A percentile compares a stretch with the other conserved stretches of the same genome.
phyloP scores from a whole-genome alignment of 345 rosid genomes.

The Limnanthes douglasii region DNA sequence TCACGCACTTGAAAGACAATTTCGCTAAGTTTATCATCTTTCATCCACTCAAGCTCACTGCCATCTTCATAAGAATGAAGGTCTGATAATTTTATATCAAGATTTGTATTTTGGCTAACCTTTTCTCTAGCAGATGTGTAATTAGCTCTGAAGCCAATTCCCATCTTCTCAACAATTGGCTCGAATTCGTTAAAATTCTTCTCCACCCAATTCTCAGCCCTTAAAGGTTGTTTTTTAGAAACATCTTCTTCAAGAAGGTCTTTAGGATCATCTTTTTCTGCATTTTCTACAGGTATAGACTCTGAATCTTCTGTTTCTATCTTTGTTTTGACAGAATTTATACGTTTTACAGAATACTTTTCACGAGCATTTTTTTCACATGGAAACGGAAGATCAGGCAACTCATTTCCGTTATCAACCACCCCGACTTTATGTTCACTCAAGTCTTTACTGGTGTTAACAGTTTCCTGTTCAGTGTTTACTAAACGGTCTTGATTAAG shows the following conservation, averaged over 20 bases:
- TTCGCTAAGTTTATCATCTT: constrained; percentile 59
- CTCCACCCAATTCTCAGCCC: constrained; percentile 48
- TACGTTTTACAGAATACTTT: constrained; percentile 9
- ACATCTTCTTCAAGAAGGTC: constrained; percentile 7
- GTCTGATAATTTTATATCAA: constrained; percentile 19
- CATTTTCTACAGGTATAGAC: constrained; percentile 7
- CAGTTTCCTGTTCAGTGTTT: constrained; percentile 8
- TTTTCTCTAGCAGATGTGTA: constrained; percentile 54
- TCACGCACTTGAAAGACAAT: constrained; percentile 83
- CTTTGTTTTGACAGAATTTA: constrained; percentile 10
- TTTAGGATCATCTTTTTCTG: constrained; percentile 4
- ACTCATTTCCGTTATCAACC: constrained; percentile 14
- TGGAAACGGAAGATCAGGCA: constrained; percentile 3
- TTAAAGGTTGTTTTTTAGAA: constrained; percentile 11
- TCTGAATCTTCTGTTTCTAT: constrained; percentile 11
- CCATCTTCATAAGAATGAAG: constrained; percentile 31
- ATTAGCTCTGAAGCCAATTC: constrained; percentile 60
- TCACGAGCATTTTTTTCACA: constrained; percentile 12
- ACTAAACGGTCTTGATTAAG: constrained; percentile 11
- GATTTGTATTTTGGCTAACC: constrained; percentile 18
- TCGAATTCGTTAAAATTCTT: constrained; percentile 49
- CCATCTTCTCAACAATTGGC: constrained; percentile 52
- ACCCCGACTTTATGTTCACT: constrained; percentile 6
- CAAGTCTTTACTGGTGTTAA: constrained; percentile 7
- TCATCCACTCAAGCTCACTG: constrained; percentile 81